Base-by-base conservation (phyloP, 2,329 filamentous ascomycete species). In the Colletotrichum viniferum region DNA sequence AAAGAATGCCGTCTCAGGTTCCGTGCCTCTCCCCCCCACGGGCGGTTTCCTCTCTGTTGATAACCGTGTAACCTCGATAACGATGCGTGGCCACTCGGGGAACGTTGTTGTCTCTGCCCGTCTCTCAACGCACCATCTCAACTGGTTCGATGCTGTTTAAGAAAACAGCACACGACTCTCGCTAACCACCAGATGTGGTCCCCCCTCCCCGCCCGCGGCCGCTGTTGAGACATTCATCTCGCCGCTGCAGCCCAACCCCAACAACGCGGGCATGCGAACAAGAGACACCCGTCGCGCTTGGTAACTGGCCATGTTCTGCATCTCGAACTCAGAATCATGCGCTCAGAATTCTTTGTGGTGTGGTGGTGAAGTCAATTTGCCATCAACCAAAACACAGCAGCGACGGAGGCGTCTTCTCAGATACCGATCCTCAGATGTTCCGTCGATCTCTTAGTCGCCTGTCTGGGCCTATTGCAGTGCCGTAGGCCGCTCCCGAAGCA, bases 181-280 rank as follows among this genome's bases (percentile, higher is more conserved):
- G 62, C 61, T 32, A 56, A 26, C 58, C 62, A 21, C 38, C 36
- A 43, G 58, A 48, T 48, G 43, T 21, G 18, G 43, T 4, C 43
- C 43, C 16, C 38, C 16, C 43, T 43, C 24, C 32, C 18, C 14
- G 14, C 69, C 55, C 24, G 52, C 61, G 68, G 34, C 61, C n/a
- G 56, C 28, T 38, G 72, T 73, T 68, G 73, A 75, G 73, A 75
- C 73, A 68, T 21, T 63, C 62, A 71, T 74, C 66, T 71, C 67
- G 65, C 52, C 16, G 43, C 64, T n/a, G 21, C 16, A 52, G 55
- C 69, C 56, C 38, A 73, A 36, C 58, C 73, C 69, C 73, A 75
- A 75, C 73, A 73, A 75, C 55, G 56, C 55, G 67, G 36, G 66
- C 61, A 61, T 26, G 61, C 30, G 52, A 30, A 18, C 30, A 30